These are phyloP conservation scores for Phytomonas francai DNA, from an alignment of 208 protist species.

Conservation along the genomic window DNA sequence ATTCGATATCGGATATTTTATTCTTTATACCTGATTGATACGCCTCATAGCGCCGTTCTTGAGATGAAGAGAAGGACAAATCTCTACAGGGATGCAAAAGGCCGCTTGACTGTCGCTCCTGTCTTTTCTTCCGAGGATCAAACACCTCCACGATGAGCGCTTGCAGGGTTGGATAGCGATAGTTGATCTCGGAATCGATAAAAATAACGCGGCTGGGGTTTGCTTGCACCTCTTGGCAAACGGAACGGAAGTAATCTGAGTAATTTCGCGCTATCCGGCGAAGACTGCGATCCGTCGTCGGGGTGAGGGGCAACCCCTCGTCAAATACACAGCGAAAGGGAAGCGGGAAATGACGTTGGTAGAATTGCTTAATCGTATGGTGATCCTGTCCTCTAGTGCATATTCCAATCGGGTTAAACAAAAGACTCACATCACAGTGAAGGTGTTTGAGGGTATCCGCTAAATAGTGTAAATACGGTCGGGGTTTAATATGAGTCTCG, in stretches of 20 bases:
- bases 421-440: conserved; percentile 59
- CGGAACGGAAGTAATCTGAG: conserved; percentile 38
- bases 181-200: conserved; percentile 79
- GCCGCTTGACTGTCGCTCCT: conserved; percentile 18
- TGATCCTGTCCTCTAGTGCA: conserved; percentile 15
- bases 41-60: background rate
- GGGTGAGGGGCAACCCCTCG: conserved; percentile 12
- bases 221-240: conserved; percentile 24
- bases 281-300: conserved; percentile 1
- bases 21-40: background rate
- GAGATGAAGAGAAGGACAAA: background rate
- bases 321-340: conserved; percentile 36
- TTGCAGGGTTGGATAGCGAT: conserved; percentile 56
- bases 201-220: conserved; percentile 53
- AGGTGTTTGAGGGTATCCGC: conserved; percentile 46
- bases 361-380: conserved; percentile 26
- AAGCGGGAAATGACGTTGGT: conserved; percentile 36
- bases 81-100: background rate
- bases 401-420: conserved; percentile 8
- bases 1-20: background rate
- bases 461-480: conserved; percentile 66
- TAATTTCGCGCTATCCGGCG: conserved; percentile 25
- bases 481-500: conserved; percentile 32
- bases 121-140: conserved; percentile 34
- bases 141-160: conserved; percentile 66